Base-by-base conservation (phyloP, 2,329 filamentous ascomycete genomes). In the Alternaria sp. region DNA sequence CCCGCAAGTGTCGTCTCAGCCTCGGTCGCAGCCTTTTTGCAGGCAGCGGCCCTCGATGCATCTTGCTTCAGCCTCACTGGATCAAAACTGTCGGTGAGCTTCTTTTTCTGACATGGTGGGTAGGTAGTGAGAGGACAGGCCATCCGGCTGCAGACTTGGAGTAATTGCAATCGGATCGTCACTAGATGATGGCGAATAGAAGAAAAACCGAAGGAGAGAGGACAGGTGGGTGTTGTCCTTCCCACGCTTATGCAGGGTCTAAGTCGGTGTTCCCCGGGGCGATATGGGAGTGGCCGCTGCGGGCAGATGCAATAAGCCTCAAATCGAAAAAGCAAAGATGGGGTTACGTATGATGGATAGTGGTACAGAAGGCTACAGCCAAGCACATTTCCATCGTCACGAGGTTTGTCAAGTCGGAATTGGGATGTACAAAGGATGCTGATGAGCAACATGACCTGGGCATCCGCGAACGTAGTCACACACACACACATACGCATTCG, bases 171-270 rank as follows among this genome's bases (percentile, higher is more conserved):
- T 30, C 28, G 28, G 8, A 30, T 30, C 28, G 28, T 30, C 28
- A 30, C 28, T 30, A 11, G 28, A 30, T 11, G 28, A 30, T 11
- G 28, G 28, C 28, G 9, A 30, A 30, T 30, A 11, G 28, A 26
- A 26, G 24, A 26, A 26, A 26, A 26, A 26, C 24, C 24, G 24
- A 26, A 26, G 2, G 24, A 26, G 24, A 30, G 28, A 30, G 9
- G 32, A 36, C 32, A 36, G 32, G 12, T 36, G 34, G 14, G 34
- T n/a, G 34, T 7, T n/a, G 34, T 16, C 14, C 14, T 38, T 20
- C 42, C 44, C 52, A 61, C 61, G 43, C 58, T 64, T 62, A 66
- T 66, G 63, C 63, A 66, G 59, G 58, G 58, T 59, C 54, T 39
- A 20, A 12, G 5, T 41, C 32, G 52, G 32, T 26, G 18, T 52